Evolutionary conservation across 257 asterid genomes (phyloP), one percentile per base, ranked within the genome.

Genomic region (Nicotiana tomentosiformis): DNA sequence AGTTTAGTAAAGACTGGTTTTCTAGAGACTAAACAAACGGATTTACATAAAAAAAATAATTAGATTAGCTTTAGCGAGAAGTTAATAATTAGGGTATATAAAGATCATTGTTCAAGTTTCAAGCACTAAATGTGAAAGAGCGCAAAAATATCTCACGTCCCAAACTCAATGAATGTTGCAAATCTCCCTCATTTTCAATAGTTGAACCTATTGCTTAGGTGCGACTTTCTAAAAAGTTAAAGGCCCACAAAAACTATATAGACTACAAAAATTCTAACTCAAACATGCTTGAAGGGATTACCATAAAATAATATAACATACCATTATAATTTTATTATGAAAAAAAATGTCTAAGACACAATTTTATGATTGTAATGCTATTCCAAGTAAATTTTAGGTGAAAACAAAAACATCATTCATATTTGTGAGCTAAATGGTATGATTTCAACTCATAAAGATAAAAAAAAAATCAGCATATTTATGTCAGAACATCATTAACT

Each of bases 21-120:
- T 39, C 32, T 20, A 72, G 7, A 72, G 79, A 12, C 37, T 46
- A 69, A 70, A 55, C 35, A 26, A 74, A 35, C 14, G 10, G 77
- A 29, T 32, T 39, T 69, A 11, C 33, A 69, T 69, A 20, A 33
- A 23, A 14, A 12, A 51, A 14, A 11, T 1, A 43, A 39, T 70
- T 26, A 70, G 51, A 70, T 43, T 43, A 69, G 51, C 78, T 69
- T 39, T n/a, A 10, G n/a, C 10, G 56, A 17, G 29, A 68, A 39
- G 57, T 69, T 39, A n/a, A 43, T 43, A 43, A 69, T 10, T n/a
- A 18, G 58, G 35, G 78, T 20, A 43, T 20, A 43, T 43, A 20
- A 70, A 70, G 78, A n/a, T 70, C 78, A 70, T 43, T 33, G 29
- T 65, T 37, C 35, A 70, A 70, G 58, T 43, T 70, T 70, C 77